These are phyloP conservation scores for Bremia lactucae DNA, from an alignment of 352 stramenopile species.

Conservation along the genomic window DNA sequence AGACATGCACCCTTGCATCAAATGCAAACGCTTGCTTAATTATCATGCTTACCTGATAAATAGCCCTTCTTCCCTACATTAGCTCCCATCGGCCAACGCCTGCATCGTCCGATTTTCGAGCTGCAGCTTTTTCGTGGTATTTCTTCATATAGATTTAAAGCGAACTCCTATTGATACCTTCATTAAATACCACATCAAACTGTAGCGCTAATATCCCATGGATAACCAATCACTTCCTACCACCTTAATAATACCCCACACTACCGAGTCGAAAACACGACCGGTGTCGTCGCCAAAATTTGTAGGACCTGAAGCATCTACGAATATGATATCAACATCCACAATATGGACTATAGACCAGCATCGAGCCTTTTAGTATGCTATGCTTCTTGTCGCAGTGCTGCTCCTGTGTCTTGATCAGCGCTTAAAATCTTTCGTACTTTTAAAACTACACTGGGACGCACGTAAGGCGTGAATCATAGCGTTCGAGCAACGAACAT, in stretches of 20 bases:
- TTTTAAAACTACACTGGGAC: constrained; percentile 13
- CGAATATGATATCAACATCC: constrained; percentile 81
- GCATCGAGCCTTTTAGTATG: constrained; percentile 60
- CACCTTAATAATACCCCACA: no score
- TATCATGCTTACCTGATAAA: constrained; percentile 80
- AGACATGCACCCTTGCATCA: constrained; percentile 61
- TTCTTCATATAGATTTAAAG: constrained; percentile 56
- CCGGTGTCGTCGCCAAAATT: constrained; percentile 46
- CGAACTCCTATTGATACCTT: no score
- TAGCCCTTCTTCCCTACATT: constrained; percentile 62
- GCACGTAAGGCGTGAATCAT: constrained; percentile 68
- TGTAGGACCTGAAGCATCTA: constrained; percentile 81
- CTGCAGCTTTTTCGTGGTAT: constrained; percentile 9
- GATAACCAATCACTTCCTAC: no score
- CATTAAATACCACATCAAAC: no score
- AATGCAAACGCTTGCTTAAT: constrained; percentile 47
- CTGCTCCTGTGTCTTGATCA: constrained; percentile 57
- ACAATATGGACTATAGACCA: constrained; percentile 64
- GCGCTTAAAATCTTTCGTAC: background rate
- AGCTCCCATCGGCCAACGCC: constrained; percentile 39
- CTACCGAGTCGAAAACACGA: no score
- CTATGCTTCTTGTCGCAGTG: constrained; percentile 63
- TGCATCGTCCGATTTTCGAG: constrained; percentile 15
- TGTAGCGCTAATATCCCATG: no score
- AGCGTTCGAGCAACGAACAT: constrained; percentile 80